These are phyloP conservation scores for Acephala macrosclerotiorum DNA, from an alignment of 2,329 filamentous ascomycete species.

Conservation along the genomic window DNA sequence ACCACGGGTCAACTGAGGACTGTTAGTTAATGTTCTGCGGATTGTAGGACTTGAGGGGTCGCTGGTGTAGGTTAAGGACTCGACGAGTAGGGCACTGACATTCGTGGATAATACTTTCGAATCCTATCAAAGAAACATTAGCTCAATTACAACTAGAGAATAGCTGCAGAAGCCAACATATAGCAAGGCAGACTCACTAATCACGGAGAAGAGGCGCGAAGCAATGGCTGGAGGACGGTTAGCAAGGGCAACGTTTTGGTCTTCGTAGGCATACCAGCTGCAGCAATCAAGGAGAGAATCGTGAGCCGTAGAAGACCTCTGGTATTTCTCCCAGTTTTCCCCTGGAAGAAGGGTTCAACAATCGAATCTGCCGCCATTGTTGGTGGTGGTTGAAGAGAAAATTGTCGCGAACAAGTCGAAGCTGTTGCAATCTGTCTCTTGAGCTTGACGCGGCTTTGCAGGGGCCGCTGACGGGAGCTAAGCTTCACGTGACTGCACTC, in stretches of 20 bases:
- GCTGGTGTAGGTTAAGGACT: slow-evolving; percentile 24
- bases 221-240: neutral
- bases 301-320: slow-evolving; percentile 86
- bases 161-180: neutral
- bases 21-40: slow-evolving; percentile 39
- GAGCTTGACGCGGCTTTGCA: slow-evolving; percentile 38
- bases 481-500: slow-evolving; percentile 9
- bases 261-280: slow-evolving; percentile 54
- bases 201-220: slow-evolving; percentile 96
- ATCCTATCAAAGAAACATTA: slow-evolving; percentile 63
- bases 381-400: slow-evolving; percentile 40
- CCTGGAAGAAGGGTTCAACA: slow-evolving; percentile 67
- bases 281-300: slow-evolving; percentile 91
- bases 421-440: slow-evolving; percentile 33
- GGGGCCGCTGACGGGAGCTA: slow-evolving; percentile 19
- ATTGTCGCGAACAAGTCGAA: slow-evolving; percentile 36
- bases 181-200: slow-evolving; percentile 69
- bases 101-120: slow-evolving; percentile 99
- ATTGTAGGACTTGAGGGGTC: slow-evolving; percentile 37
- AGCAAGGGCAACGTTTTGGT: neutral
- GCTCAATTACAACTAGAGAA: slow-evolving; percentile 22
- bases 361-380: slow-evolving; percentile 50
- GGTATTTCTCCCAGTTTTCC: slow-evolving; percentile 80
- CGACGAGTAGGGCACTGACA: slow-evolving; percentile 67
- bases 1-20: slow-evolving; percentile 92